Conservation (phyloP, 768 basidiomycete genomes). For the Tylopilus plumbeoviolaceoides region DNA sequence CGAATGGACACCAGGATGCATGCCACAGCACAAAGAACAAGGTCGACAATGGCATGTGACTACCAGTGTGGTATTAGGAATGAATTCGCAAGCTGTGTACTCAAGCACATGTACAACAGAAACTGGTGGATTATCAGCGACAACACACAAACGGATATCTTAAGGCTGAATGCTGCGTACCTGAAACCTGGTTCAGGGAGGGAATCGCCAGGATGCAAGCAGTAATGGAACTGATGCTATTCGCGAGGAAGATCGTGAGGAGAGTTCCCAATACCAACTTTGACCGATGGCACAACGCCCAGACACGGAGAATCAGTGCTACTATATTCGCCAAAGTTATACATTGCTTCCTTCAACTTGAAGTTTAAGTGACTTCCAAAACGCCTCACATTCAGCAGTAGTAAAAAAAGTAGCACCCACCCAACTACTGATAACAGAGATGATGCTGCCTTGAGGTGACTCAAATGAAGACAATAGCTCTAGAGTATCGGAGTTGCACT, state of each 20-base stretch:
- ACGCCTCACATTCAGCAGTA: not conserved
- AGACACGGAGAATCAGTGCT: not conserved
- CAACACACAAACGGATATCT: not conserved
- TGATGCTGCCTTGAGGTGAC: not conserved
- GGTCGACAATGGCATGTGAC: not conserved
- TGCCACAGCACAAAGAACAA: not conserved
- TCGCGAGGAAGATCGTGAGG: not conserved
- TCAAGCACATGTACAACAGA: not conserved
- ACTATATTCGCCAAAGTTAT: not conserved
- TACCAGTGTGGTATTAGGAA: not conserved
- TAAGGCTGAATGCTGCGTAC: not conserved
- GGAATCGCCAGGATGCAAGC: not conserved
- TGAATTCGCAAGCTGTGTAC: not conserved
- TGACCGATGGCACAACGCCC: not conserved
- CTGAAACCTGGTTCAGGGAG: not conserved
- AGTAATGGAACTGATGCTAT: not conserved
- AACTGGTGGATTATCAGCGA: not conserved
- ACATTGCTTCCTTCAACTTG: not conserved
- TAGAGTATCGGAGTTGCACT: not conserved
- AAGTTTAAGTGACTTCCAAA: not conserved
- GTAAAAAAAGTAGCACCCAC: not conserved
- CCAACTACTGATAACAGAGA: not conserved
- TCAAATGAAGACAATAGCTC: not conserved
- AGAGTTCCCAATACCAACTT: not conserved
- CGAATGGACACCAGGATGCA: not conserved